Base-by-base conservation (phyloP, 2,329 filamentous ascomycete species). In the Colletotrichum viniferum region DNA sequence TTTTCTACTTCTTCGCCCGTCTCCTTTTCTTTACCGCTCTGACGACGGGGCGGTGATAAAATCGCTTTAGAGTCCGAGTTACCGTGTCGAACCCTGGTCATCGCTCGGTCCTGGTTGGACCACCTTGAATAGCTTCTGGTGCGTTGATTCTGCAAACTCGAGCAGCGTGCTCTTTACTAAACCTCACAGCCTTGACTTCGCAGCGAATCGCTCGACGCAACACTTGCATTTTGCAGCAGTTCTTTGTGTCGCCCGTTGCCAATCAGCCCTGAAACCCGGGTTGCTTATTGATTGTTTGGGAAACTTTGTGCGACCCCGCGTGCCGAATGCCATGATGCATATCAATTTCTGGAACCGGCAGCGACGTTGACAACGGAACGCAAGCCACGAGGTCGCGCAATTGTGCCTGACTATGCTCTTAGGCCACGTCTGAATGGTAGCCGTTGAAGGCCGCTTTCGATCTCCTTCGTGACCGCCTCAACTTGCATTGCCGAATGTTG, bases 11-110 rank as follows among this genome's bases (percentile, higher is more conserved):
- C 69, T 64, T 38, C 65, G 65, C 56, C 26, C 34, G 34, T 26
- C 9, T 21, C 61, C 34, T 60, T 48, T 69, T 36, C 61, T 66
- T 63, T 65, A 71, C 55, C 68, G 73, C 69, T 73, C 73, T 73
- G 69, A 56, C 36, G 52, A 66, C 68, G 24, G 36, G 60, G 34
- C 28, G 69, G 56, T 36, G 16, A 64, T 68, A 58, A 30, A 62
- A 55, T 60, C 26, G 32, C 58, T 65, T 64, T 60, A 36, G 48
- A 65, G 24, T 52, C 64, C 70, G 32, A 66, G 24, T 21, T 43
- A 68, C 58, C 56, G 70, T 60, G 12, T 63, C 63, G 28, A 48
- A 73, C 69, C 73, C 73, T 34, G 43, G 73, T 63, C 66, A 60
- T 32, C 48, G 48, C 70, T 73, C 48, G 43, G 43, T 60, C 52